Percentiles rank a stretch among this genome's conserved stretches.
These are phyloP conservation scores for Mucor circinelloides DNA, from an alignment of 371 early-diverging fungal genomes.

Conservation along the genomic window DNA sequence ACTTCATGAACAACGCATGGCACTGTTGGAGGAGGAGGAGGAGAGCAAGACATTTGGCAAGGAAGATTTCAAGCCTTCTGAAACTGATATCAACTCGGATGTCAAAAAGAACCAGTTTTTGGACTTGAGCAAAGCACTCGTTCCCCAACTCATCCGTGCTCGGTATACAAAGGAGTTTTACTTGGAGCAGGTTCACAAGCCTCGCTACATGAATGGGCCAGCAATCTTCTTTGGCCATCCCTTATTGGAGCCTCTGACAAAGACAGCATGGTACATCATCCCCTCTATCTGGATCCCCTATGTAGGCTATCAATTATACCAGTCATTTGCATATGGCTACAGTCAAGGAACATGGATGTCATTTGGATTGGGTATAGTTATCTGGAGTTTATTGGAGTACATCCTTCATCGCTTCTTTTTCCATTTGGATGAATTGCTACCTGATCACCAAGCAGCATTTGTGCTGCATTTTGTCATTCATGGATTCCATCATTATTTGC, in stretches of 20 bases:
- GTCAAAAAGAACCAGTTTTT: conserved; percentile 71
- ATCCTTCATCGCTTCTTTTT: conserved; percentile 89
- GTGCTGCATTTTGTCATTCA: conserved; percentile 84
- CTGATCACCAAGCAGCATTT: conserved; percentile 77
- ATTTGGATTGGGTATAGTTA: conserved; percentile 67
- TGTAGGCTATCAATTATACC: conserved; percentile 36
- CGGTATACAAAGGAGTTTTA: conserved; percentile 81
- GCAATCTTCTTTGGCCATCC: conserved; percentile 80
- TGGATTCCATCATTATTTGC: conserved; percentile 93
- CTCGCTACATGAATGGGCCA: conserved; percentile 77
- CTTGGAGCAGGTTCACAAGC: conserved; percentile 89
- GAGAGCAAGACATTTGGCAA: conserved; percentile 43
- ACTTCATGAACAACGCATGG: conserved; percentile 34
- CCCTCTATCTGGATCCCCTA: conserved; percentile 87
- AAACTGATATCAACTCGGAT: conserved; percentile 49
- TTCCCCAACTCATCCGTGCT: conserved; percentile 77
- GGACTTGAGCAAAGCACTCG: conserved; percentile 79
- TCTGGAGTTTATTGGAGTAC: conserved; percentile 86
- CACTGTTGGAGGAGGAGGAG: conserved; percentile 29
- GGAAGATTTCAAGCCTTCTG: conserved; percentile 47
- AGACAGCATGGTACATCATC: conserved; percentile 90
- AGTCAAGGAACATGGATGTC: conserved; percentile 12
- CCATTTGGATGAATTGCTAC: conserved; percentile 85
- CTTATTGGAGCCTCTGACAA: conserved; percentile 78
- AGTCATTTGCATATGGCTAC: conserved; percentile 17